Base-by-base conservation (phyloP, 768 basidiomycete species). In the Tulasnella sp. region DNA sequence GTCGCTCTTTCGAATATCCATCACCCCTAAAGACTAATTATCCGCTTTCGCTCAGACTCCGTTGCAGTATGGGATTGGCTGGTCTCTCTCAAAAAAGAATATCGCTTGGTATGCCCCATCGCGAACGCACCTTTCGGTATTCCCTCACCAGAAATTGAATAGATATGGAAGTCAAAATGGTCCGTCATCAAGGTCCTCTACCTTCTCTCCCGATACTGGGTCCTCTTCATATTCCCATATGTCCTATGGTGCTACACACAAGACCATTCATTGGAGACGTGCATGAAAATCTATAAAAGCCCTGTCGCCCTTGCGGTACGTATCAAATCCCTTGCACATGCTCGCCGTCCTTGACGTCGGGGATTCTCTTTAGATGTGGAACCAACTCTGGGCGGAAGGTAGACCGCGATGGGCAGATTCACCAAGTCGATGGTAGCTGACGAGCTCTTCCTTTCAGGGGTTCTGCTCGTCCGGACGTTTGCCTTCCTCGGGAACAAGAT, bases 131-230 rank as follows among this genome's bases (percentile, higher is more conserved):
- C 27, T 27, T n/a, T 77, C 74, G 31, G 14, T 34, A 14, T 44
- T 8, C 7, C 31, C 34, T 42, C 39, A 39, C 9, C 39, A 2
- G 16, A 14, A 24, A 16, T 18, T 6, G 27, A 34, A 24, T 58
- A 77, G 76, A 77, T 77, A 19, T 62, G 58, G 48, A n/a, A 77
- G 56, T 38, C 56, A 9, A 48, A 40, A 34, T 77, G 76, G 76
- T 62, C 52, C 38, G 76, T 62, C 36, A 46, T 77, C 76, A 77
- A 77, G 36, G 76, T 77, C 14, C 76, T 77, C 58, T 77, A 77
- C 34, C 56, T 77, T 36, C 31, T 77, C 9, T 77, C 56, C 58
- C 76, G 76, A 31, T 77, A 77, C 76, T 77, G 76, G 76, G 52
- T 62, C 46, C 48, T 77, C 58, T 24, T 68, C 31, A 19, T 39